Base-by-base conservation (phyloP, 2,329 filamentous ascomycete species). In the Tolypocladium album region DNA sequence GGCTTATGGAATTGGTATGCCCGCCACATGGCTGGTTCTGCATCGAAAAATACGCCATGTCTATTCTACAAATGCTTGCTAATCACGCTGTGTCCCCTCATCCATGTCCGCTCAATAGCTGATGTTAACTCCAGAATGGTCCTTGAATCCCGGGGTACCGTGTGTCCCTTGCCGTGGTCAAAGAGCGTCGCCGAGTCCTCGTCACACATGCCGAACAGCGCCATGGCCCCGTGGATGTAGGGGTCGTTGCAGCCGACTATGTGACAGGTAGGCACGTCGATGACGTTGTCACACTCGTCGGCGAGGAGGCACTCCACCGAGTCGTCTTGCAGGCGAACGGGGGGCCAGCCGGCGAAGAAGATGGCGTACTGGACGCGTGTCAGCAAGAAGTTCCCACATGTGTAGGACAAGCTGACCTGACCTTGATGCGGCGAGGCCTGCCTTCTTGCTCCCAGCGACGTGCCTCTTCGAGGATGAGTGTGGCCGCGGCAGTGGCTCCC, bases 101-200 rank as follows among this genome's bases (percentile, higher is more conserved):
- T 31, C 47, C 31, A 53, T 36, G 50, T 53, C 27, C 50, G 50
- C 50, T 53, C 31, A 11, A 65, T 58, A 40, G 40, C 52, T 17
- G 45, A 42, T 1, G 57, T 75, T 17, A 82, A 68, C 63, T 82
- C 79, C 63, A 74, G 74, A 59, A 81, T 74, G 0, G 78, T 79
- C 17, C 72, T 73, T 59, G 74, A 75, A 59, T 83, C 80, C 62
- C 82, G 74, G 0, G 85, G 84, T 5, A 87, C 72, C 0, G 82
- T 86, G 66, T 88, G 85, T 0, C 84, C 85, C 65, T 86, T 86
- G 5, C 82, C 84, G 63, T 86, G 83, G 64, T 88, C 84, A 62
- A 87, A 87, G n/a, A 87, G 75, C 40, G 78, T 75, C 0, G 83
- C 83, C 1, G 73, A 79, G 60, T 87, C 83, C 0, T 78, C 78